Evolutionary conservation across 257 asterid genomes (phyloP), one percentile per base, ranked within the genome.

Genomic region (Solanum pinnatisectum): DNA sequence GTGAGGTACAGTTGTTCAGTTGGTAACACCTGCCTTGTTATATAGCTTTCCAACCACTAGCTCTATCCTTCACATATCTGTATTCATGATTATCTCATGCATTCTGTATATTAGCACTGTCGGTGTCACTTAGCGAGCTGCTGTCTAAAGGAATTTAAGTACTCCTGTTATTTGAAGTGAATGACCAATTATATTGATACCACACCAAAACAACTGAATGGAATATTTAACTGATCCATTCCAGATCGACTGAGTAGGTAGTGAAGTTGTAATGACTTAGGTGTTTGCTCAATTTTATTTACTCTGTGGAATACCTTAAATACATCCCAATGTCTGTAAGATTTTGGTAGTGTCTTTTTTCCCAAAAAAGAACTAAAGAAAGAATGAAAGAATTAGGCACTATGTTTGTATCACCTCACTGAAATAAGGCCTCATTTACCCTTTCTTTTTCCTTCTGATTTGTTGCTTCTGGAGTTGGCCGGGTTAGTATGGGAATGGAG

Each of bases 1-100:
- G 99, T 84, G 52, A 74, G 83, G 83, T 74, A 74, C 32, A 74
- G 6, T 73, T 73, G 4, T 73, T 73, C 82, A 73, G 18, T 73
- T 74, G 32, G 3, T 74, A 74, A 74, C 30, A 20, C 32, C 52
- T 74, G 32, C 40, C 83, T 74, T 74, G 32, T 36, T 37, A 36
- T 74, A 23, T 37, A 22, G 52, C 32, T 74, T 36, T 74, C 49
- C 82, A 22, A 74, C 82, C 5, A 36, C 49, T 74, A 74, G 82
- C 32, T 36, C 46, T 73, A 20, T 35, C 30, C 46, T 36, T 73
- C 82, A 73, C 30, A 10, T 73, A 8, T 35, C 46, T 72, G 81
- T 72, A 35, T 72, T 72, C 44, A 35, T 35, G 27, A 72, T 72
- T 35, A 72, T 72, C 81, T 72, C 81, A 72, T 18, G 27, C 39